Evolutionary conservation across 192 early-diverging fungal species (phyloP).

Genomic region (Chytriomyces confervae): DNA sequence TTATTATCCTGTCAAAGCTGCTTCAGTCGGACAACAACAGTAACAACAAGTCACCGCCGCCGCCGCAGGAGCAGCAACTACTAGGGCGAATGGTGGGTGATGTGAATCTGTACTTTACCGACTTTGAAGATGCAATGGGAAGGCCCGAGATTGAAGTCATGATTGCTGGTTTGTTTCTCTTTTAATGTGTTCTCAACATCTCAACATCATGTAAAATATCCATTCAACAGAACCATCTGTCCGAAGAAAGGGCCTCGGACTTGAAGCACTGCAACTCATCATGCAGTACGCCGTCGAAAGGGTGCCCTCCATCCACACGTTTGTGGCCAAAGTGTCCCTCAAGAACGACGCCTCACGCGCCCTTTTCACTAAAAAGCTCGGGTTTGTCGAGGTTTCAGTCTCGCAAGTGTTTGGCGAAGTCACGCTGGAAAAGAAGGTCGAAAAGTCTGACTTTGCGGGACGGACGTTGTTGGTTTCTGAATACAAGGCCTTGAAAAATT

Average conservation of each 20-base stretch:
- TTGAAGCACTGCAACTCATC: constrained; percentile 65
- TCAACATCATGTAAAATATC: background rate
- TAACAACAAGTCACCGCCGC: background rate
- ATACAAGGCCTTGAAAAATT: too few species aligned
- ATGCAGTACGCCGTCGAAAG: constrained; percentile 64
- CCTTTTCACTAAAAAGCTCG: constrained; percentile 65
- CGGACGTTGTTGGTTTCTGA: too few species aligned
- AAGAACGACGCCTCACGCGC: constrained; percentile 71
- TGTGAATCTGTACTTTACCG: constrained; percentile 93
- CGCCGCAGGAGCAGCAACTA: background rate
- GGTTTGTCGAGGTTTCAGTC: constrained; percentile 56
- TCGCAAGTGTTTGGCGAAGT: constrained; percentile 73
- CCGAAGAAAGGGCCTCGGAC: constrained; percentile 60
- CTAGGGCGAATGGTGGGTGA: constrained; percentile 85
- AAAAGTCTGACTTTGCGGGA: too few species aligned
- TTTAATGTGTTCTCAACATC: background rate
- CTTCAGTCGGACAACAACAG: constrained; percentile 36
- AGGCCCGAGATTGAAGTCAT: constrained; percentile 90
- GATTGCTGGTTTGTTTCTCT: constrained; percentile 76
- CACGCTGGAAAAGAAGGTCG: constrained; percentile 61
- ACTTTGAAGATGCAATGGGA: constrained; percentile 65
- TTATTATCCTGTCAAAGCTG: constrained; percentile 41
- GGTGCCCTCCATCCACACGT: constrained; percentile 55
- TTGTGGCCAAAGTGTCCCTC: constrained; percentile 70
- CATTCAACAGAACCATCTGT: constrained; percentile 34